Evolutionary conservation across 140 eudicot genomes (phyloP).

Genomic region (Senecio squalidus): DNA sequence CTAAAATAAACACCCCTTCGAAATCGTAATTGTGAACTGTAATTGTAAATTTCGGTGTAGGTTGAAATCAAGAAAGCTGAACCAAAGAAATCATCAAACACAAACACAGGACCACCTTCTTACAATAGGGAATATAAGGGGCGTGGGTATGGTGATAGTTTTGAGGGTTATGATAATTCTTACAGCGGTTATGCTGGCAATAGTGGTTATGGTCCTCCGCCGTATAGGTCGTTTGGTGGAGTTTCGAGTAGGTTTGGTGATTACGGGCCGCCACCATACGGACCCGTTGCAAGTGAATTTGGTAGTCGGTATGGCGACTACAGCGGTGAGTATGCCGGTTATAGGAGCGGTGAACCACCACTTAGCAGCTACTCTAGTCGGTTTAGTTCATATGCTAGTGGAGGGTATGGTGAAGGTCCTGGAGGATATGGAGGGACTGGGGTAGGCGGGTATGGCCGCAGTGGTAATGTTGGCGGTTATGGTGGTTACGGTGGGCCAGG

Average conservation of each 20-base stretch:
- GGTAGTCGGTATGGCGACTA: slow-evolving; percentile 59
- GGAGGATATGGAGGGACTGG: slow-evolving; percentile 72
- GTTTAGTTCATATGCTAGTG: slow-evolving; percentile 58
- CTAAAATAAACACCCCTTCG: too few relatives aligned
- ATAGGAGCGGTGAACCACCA: slow-evolving; percentile 68
- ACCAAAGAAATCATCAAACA: slow-evolving; percentile 97
- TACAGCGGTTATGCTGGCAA: slow-evolving; percentile 55
- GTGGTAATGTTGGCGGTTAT: slow-evolving; percentile 58
- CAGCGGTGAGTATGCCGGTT: slow-evolving; percentile 42
- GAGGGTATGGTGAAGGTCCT: slow-evolving; percentile 56
- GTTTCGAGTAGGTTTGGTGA: slow-evolving; percentile 70
- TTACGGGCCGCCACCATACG: slow-evolving; percentile 68
- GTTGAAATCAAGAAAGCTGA: slow-evolving; percentile 99
- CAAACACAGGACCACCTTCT: slow-evolving; percentile 69
- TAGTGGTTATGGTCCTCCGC: slow-evolving; percentile 68
- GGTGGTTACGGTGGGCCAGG: slow-evolving; percentile 55
- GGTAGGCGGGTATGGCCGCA: slow-evolving; percentile 70
- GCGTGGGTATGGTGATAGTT: slow-evolving; percentile 54
- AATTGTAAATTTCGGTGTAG: slow-evolving; percentile 92
- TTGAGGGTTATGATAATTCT: slow-evolving; percentile 58
- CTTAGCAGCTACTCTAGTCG: slow-evolving; percentile 69
- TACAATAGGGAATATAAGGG: slow-evolving; percentile 85
- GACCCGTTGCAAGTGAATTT: slow-evolving; percentile 49
- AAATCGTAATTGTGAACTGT: too few relatives aligned
- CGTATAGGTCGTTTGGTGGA: slow-evolving; percentile 79